Percentiles rank a stretch among this genome's conserved stretches.
These are phyloP conservation scores for Linnemannia zychae DNA, from an alignment of 192 early-diverging fungal genomes.

Conservation along the genomic window DNA sequence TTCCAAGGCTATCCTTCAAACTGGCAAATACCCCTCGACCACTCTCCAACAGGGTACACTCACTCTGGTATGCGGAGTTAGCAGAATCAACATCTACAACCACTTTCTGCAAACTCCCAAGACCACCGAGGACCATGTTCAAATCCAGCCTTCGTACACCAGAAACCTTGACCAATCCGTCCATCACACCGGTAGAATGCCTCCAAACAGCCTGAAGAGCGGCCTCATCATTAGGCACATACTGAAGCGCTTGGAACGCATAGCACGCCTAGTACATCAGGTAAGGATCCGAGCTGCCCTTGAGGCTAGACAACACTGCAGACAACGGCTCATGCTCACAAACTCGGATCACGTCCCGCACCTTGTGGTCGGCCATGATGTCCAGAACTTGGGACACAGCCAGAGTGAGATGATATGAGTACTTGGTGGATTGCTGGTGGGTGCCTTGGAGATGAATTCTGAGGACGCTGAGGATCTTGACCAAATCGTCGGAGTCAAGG, in stretches of 20 bases:
- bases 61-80: no score
- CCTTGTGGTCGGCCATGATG: background rate
- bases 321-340: background rate
- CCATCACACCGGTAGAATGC: background rate
- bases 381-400: background rate
- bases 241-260: constrained; percentile 4
- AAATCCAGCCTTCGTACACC: background rate
- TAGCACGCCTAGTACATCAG: constrained; percentile 8
- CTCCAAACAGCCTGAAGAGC: background rate
- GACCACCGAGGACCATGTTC: background rate
- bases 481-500: background rate
- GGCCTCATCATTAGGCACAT: constrained; percentile 15
- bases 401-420: background rate
- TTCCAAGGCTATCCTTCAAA: background rate
- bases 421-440: background rate
- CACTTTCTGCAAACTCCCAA: background rate
- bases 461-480: constrained; percentile 8
- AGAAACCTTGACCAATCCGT: background rate
- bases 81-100: background rate
- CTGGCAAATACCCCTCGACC: background rate
- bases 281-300: constrained; percentile 5
- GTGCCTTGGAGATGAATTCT: background rate
- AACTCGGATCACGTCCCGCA: background rate
- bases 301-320: background rate
- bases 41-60: background rate